Base-by-base conservation (phyloP, 2,329 filamentous ascomycete species). In the Xylariaceae sp. region DNA sequence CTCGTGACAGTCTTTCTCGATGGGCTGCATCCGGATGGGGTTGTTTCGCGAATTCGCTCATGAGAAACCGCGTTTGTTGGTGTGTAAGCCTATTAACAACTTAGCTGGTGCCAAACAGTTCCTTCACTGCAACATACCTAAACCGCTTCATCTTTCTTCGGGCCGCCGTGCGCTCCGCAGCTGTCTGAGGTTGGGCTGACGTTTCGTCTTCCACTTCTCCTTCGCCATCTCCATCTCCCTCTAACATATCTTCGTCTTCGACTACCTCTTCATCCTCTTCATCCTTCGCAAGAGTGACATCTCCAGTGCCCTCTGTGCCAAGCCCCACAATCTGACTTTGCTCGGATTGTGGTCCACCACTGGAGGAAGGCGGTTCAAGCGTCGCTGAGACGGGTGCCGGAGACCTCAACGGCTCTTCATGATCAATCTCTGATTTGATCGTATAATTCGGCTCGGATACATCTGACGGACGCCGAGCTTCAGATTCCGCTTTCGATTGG, bases 41-140 rank as follows among this genome's bases (percentile, higher is more conserved):
- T 66, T 97, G 90, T 61, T 94, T 90, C 49, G 90, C 88, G 64
- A 96, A 97, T 67, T 97, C 91, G 70, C 89, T 96, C 90, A 96
- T 95, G 49, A 97, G 75, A 62, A 95, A 97, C 12, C 92, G 85
- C n/a, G 92, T 96, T 76, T 97, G 92, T 62, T 94, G 92, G 68
- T 96, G 91, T 1, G 91, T 96, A 57, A 97, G 83, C 58, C 91
- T 95, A 62, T 33, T 4, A 30, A 43, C 43, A 17, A 31, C 61
- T 77, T 59, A 77, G 72, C 57, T 47, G 17, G n/a, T 51, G 42
- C 15, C 17, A 19, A 35, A 22, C 27, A 42, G 32, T 18, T 45
- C 15, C 46, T 33, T 30, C 19, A 17, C 51, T 18, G 22, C 47
- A 27, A 49, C 69, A 57, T 76, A 89, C 86, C 87, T 81, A 65